Base-by-base conservation (phyloP, 495 filamentous ascomycete genomes). In the Penicillium bialowiezense region DNA sequence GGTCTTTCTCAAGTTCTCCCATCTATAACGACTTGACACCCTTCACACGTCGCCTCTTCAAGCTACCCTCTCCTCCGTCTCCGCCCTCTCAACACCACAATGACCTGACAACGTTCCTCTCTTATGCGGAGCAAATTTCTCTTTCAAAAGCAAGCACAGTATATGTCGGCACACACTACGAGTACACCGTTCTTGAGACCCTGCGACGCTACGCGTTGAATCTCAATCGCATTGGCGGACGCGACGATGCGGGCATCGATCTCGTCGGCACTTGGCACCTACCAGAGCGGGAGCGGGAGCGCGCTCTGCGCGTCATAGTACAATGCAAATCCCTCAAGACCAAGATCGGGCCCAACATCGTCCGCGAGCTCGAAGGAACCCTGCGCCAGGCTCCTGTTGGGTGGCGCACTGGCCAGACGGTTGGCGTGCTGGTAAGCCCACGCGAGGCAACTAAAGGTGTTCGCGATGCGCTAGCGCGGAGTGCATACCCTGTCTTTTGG, bases 281-380 rank as follows among this genome's bases (percentile, higher is more conserved):
- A 6, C 83, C 84, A 8, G 48, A 54, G 35, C 58, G 54, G 18
- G 68, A 73, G 4, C 60, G 50, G 36, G 56, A 60, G 42, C 66
- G 41, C 2, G 75, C 81, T 0, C 48, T 93, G 4, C 79, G 77
- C 41, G 81, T 90, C 1, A 55, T 96, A 4, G 71, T 90, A 17
- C 91, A 96, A 62, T 98, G 93, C 72, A 98, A 97, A 69, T 79
- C 80, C 14, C 50, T 76, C 15, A 73, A 72, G 48, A 59, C 71
- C 18, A 80, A 74, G 49, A 58, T 81, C 3, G 75, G 78, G 0
- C 91, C 91, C 19, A 74, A 79, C 29, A 68, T 84, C 37, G 74
- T 95, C 12, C 81, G 93, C 17, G 93, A 97, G 72, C 76, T 97
- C 0, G 90, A 96, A 60, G 93, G 92, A 10, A 79, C 88, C 0